These are phyloP conservation scores for Aspergillus niger DNA, from an alignment of 2,329 filamentous ascomycete species.

Conservation along the genomic window DNA sequence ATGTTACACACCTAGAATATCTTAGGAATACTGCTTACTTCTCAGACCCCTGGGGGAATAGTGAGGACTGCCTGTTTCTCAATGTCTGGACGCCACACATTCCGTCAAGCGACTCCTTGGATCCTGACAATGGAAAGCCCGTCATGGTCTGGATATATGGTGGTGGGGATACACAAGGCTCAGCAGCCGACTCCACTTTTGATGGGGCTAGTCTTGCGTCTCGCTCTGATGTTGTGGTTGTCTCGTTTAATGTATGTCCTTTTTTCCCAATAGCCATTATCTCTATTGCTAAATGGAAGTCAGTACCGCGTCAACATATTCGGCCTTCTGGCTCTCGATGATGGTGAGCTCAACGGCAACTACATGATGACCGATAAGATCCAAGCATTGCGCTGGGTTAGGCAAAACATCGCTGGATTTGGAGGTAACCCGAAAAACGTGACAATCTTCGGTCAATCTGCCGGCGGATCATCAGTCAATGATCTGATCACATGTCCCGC, in stretches of 20 bases:
- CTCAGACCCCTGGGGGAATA: not conserved
- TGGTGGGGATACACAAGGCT: not conserved
- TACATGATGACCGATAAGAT: not conserved
- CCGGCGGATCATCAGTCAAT: slow-evolving; percentile 9
- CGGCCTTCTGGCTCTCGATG: not conserved
- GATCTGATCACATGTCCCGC: not conserved
- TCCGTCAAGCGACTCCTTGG: not conserved
- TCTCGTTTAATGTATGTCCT: not conserved
- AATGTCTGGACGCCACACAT: slow-evolving; percentile 1
- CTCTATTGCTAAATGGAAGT: not conserved
- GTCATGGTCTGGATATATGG: not conserved
- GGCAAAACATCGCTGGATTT: slow-evolving; percentile 7
- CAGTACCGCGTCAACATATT: not conserved
- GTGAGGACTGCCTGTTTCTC: slow-evolving; percentile 1
- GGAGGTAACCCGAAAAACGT: slow-evolving; percentile 7
- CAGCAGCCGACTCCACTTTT: not conserved
- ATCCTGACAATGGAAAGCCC: not conserved
- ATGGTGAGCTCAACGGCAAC: slow-evolving; percentile 1
- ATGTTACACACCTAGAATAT: not conserved
- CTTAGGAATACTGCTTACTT: not conserved
- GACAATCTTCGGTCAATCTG: slow-evolving; percentile 9
- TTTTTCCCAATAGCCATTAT: not conserved
- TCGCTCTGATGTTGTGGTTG: not conserved
- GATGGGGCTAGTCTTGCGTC: not conserved
- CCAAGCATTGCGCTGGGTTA: slow-evolving; percentile 10